Percentiles rank a stretch among this genome's conserved stretches.
Evolutionary conservation across 2,329 filamentous ascomycete genomes (phyloP).

Genomic region (Cladosporium sphaerospermum): DNA sequence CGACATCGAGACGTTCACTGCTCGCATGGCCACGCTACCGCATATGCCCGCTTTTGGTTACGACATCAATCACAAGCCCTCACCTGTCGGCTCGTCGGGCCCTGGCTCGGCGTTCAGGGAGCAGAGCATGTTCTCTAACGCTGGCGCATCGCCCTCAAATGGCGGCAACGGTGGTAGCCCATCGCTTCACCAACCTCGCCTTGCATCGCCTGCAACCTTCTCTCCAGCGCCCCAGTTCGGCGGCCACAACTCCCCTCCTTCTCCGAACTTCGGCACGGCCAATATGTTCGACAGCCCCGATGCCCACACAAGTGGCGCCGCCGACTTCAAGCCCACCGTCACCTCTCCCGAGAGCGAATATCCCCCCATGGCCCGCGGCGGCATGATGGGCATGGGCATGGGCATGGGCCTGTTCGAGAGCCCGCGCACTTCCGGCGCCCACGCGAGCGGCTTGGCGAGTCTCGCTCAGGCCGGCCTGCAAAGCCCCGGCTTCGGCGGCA

Average conservation of each 20-base stretch:
- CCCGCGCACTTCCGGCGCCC: conserved; percentile 17
- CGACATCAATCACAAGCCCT: conserved; percentile 13
- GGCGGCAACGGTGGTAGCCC: conserved; percentile 1
- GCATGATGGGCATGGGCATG: conserved; percentile 8
- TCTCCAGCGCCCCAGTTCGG: conserved; percentile 14
- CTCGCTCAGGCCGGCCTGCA: conserved; percentile 22
- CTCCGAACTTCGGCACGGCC: conserved; percentile 21
- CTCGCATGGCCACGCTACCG: conserved; percentile 7
- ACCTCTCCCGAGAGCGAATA: conserved; percentile 10
- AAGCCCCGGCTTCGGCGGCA: conserved; percentile 28
- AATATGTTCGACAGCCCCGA: conserved; percentile 25
- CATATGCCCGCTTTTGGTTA: conserved; percentile 23
- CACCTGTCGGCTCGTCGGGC: conserved; percentile 7
- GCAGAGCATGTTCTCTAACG: conserved; percentile 23
- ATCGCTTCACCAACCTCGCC: conserved; percentile 16
- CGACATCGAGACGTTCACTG: conserved; percentile 16
- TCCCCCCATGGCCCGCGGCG: conserved; percentile 9
- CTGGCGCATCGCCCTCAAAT: conserved; percentile 9
- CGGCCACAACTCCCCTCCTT: conserved; percentile 16
- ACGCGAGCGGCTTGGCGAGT: conserved; percentile 11
- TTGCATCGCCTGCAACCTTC: conserved; percentile 25
- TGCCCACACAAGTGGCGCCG: neutral
- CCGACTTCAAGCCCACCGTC: conserved; percentile 10
- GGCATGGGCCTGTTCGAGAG: conserved; percentile 28
- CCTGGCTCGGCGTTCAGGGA: conserved; percentile 21